These are phyloP conservation scores for Caloboletus inedulis DNA, from an alignment of 1,284 basidiomycete genomes.

Conservation along the genomic window DNA sequence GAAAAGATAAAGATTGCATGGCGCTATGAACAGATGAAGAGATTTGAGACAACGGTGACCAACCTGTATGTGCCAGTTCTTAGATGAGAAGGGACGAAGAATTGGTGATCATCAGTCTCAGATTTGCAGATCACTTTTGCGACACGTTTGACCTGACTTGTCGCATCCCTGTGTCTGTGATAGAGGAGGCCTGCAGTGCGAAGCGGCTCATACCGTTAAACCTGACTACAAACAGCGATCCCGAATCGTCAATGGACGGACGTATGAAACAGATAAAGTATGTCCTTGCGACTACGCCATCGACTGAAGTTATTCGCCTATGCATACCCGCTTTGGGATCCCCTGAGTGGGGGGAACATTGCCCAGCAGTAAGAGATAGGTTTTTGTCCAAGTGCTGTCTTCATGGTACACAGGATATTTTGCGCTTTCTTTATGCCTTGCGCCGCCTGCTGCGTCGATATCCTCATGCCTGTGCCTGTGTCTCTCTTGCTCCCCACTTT, in stretches of 20 bases:
- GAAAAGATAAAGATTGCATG: slow-evolving; percentile 87
- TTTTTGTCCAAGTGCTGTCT: slow-evolving; percentile 4
- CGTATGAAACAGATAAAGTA: slow-evolving; percentile 20
- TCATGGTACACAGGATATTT: slow-evolving; percentile 51
- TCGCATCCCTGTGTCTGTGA: slow-evolving; percentile 49
- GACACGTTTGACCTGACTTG: slow-evolving; percentile 69
- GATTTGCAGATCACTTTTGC: slow-evolving; percentile 61
- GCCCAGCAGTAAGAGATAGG: slow-evolving; percentile 42
- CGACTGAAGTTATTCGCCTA: slow-evolving; percentile 50
- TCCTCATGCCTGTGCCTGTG: slow-evolving; percentile 59
- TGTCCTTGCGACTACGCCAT: slow-evolving; percentile 18
- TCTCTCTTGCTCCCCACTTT: slow-evolving; percentile 63
- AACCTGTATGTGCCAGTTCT: slow-evolving; percentile 44
- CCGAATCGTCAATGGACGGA: slow-evolving; percentile 4
- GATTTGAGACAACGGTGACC: slow-evolving; percentile 82
- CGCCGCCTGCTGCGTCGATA: slow-evolving; percentile 58
- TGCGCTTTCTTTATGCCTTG: slow-evolving; percentile 67
- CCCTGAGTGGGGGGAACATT: slow-evolving; percentile 66
- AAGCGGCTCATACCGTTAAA: slow-evolving; percentile 40
- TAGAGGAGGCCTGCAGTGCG: slow-evolving; percentile 42
- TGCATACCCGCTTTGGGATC: slow-evolving; percentile 73
- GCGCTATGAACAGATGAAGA: slow-evolving; percentile 91
- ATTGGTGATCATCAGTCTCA: slow-evolving; percentile 29
- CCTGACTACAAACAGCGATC: slow-evolving; percentile 4
- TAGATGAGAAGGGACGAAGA: slow-evolving; percentile 2